These are phyloP conservation scores for Xerocomus brunneocitrinus DNA, from an alignment of 768 basidiomycete genomes.

Conservation along the genomic window DNA sequence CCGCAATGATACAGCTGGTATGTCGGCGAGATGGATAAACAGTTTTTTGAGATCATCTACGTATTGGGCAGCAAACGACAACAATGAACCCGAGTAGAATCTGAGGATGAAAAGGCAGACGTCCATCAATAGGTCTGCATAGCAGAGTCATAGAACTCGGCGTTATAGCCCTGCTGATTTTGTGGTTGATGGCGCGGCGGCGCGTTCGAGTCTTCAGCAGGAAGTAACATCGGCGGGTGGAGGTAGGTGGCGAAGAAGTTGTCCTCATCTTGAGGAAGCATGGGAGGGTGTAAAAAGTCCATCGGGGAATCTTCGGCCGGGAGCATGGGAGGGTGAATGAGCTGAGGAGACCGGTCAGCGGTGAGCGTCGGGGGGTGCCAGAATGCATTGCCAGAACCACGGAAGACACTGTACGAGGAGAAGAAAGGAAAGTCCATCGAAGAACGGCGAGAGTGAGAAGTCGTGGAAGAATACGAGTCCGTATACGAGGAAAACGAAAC, in stretches of 20 bases:
- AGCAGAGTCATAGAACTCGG: conserved; percentile 33
- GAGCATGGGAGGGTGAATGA: conserved; percentile 70
- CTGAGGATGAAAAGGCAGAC: conserved; percentile 1
- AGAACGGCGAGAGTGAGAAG: conserved; percentile 54
- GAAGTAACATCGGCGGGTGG: conserved; percentile 53
- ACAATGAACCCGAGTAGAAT: conserved; percentile 3
- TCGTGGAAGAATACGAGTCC: conserved; percentile 57
- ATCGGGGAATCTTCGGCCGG: conserved; percentile 60
- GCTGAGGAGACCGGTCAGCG: conserved; percentile 50
- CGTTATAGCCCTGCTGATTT: conserved; percentile 13
- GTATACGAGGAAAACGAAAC: conserved; percentile 59
- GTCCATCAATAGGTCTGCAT: conserved; percentile 33
- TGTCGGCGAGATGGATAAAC: background rate
- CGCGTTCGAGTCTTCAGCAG: conserved; percentile 31
- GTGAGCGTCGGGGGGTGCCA: conserved; percentile 79
- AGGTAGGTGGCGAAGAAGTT: conserved; percentile 50
- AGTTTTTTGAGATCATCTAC: conserved; percentile 20
- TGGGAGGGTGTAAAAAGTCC: conserved; percentile 66
- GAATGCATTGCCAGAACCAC: conserved; percentile 54
- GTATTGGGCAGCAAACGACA: conserved; percentile 1
- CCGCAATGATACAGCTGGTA: conserved; percentile 18
- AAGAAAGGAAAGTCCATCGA: conserved; percentile 68
- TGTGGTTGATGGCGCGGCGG: conserved; percentile 25
- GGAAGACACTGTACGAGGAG: conserved; percentile 47
- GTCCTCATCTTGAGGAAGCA: conserved; percentile 63